Conservation (phyloP, 2,329 filamentous ascomycete genomes). For the Pestalotiopsis sp. region DNA sequence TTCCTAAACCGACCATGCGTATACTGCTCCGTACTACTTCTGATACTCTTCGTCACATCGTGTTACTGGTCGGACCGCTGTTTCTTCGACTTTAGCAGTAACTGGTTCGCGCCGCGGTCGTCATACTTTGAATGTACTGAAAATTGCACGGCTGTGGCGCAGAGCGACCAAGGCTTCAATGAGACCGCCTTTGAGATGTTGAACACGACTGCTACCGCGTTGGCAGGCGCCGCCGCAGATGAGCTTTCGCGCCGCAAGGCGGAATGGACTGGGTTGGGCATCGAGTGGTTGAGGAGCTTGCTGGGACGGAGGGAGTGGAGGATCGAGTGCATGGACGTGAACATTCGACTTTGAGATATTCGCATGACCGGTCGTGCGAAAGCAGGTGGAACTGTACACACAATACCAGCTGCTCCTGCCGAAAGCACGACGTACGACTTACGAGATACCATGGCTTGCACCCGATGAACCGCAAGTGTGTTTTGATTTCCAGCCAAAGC, state of each 20-base stretch:
- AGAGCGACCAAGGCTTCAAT: conserved; percentile 44
- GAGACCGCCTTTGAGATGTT: conserved; percentile 57
- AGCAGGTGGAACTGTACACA: neutral
- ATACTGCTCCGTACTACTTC: conserved; percentile 94
- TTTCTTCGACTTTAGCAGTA: conserved; percentile 89
- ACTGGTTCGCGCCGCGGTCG: conserved; percentile 89
- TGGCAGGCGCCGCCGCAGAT: conserved; percentile 70
- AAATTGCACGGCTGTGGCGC: conserved; percentile 32
- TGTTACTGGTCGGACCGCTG: conserved; percentile 89
- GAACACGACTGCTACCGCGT: conserved; percentile 70
- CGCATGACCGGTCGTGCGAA: neutral
- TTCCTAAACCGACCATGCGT: conserved; percentile 95
- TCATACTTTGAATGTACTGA: conserved; percentile 29
- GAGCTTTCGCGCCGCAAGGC: conserved; percentile 56
- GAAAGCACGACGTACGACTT: neutral
- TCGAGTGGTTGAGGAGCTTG: conserved; percentile 85
- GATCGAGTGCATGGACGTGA: conserved; percentile 87
- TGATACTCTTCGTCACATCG: conserved; percentile 90
- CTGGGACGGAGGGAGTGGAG: conserved; percentile 86
- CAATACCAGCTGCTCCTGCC: neutral
- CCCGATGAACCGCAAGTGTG: neutral
- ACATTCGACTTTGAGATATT: conserved; percentile 68
- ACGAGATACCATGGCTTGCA: neutral
- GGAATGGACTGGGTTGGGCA: conserved; percentile 76
- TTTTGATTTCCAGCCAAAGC: neutral